Percentiles rank a stretch among this genome's conserved stretches.
These are phyloP conservation scores for Parastagonospora nodorum DNA, from an alignment of 2,329 filamentous ascomycete genomes.

Conservation along the genomic window DNA sequence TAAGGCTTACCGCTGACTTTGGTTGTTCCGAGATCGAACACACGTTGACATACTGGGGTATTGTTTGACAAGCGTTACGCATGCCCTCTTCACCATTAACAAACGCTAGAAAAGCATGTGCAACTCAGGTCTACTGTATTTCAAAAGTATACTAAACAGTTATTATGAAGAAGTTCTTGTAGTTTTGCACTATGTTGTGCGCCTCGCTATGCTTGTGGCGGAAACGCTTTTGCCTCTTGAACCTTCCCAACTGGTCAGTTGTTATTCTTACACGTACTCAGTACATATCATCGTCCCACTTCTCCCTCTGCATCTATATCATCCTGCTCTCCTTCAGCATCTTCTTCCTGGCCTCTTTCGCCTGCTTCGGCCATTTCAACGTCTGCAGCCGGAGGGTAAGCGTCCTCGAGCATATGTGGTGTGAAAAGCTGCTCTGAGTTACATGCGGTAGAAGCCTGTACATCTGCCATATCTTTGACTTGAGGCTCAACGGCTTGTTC, in stretches of 20 bases:
- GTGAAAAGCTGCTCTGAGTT: too few species aligned
- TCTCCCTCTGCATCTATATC: constrained; percentile 31
- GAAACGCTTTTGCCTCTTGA: not conserved
- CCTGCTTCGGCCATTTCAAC: not conserved
- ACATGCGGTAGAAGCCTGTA: too few species aligned
- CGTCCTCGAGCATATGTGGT: too few species aligned
- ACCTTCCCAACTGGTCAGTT: not conserved
- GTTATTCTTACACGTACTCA: constrained; percentile 1
- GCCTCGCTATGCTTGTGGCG: constrained; percentile 19
- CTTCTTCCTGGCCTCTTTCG: constrained; percentile 5
- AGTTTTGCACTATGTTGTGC: not conserved
- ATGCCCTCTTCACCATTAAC: too few species aligned
- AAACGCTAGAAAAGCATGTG: too few species aligned
- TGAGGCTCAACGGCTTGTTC: too few species aligned
- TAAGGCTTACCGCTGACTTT: too few species aligned
- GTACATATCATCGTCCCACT: constrained; percentile 22
- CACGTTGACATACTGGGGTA: too few species aligned
- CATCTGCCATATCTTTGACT: not conserved
- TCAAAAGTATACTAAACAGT: not conserved
- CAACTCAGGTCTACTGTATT: too few species aligned
- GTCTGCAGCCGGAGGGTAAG: not conserved
- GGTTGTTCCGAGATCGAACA: too few species aligned
- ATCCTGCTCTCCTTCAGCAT: constrained; percentile 16
- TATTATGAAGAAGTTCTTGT: not conserved
- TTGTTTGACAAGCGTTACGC: too few species aligned